Base-by-base conservation (phyloP, 202 grass and related monocot species). In the Dendrocalamus latiflorus region DNA sequence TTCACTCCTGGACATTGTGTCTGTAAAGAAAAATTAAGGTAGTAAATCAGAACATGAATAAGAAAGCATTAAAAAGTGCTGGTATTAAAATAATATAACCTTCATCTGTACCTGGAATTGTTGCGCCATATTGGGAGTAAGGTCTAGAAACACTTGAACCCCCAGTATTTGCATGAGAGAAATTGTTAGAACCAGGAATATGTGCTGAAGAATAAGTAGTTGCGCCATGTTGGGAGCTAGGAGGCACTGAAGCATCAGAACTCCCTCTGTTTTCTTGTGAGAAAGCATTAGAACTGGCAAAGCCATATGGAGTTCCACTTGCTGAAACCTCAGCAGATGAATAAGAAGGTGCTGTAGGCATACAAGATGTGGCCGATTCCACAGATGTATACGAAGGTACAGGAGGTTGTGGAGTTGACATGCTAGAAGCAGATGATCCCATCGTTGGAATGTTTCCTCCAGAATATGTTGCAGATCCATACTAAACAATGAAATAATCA, bases 401-500 rank as follows among this genome's bases (percentile, higher is more conserved):
- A 25, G 56, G 6, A 74, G 79, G 45, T 18, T 87, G 75, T 65
- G 84, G 54, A 80, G 75, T 75, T 75, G 84, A 68, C 62, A 90
- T 75, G 55, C 26, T 90, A 65, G 84, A 68, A 81, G 72, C 38
- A 71, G 88, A 72, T 34, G 78, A 85, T 37, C 82, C 84, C 16
- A 68, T 62, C 41, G 72, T 47, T 81, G 83, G 65, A 85, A 72
- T 65, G 43, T 68, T 83, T 75, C 64, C 79, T 81, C 86, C 84
- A 73, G 69, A 70, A 83, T 91, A 88, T 81, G 72, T 56, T 49
- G 85, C 30, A 75, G 79, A 76, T 2, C 83, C 91, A 70, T 86
- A 56, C 91, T 93, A 79, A 42, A 66, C 43, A 58, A 81, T 47
- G 15, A 76, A 70, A 86, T 22, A 74, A 77, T 58, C 15, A 81